phyloP scores from a whole-genome alignment of 805 yeast species.

The Komagataella phaffii region DNA sequence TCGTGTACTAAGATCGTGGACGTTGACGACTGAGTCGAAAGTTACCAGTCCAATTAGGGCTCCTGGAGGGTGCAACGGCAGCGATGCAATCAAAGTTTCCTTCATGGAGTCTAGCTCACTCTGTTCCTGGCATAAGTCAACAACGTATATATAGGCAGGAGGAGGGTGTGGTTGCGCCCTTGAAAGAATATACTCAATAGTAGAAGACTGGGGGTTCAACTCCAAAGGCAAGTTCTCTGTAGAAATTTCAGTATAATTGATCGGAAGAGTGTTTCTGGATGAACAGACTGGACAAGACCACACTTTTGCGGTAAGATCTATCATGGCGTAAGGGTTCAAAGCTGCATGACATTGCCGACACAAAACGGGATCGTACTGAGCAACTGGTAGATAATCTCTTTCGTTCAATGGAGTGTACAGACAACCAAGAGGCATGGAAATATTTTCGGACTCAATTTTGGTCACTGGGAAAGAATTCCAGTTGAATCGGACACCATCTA shows the following conservation, averaged over 20 bases:
- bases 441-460: slow-evolving; percentile 76
- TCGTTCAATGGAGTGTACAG: slow-evolving; percentile 87
- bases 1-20: slow-evolving; percentile 68
- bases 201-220: slow-evolving; percentile 50
- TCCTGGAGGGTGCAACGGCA: slow-evolving; percentile 77
- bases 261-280: slow-evolving; percentile 67
- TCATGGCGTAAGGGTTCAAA: slow-evolving; percentile 74
- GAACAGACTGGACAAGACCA: slow-evolving; percentile 86
- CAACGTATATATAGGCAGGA: slow-evolving; percentile 75
- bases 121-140: slow-evolving; percentile 82
- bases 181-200: slow-evolving; percentile 75
- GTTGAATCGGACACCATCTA: slow-evolving; percentile 57
- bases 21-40: slow-evolving; percentile 80
- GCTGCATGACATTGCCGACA: slow-evolving; percentile 81
- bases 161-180: slow-evolving; percentile 54
- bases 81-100: slow-evolving; percentile 63
- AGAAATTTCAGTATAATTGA: slow-evolving; percentile 65
- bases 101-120: slow-evolving; percentile 78
- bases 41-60: slow-evolving; percentile 82
- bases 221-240: slow-evolving; percentile 75
- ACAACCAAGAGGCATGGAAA: slow-evolving; percentile 90
- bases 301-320: slow-evolving; percentile 59
- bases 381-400: slow-evolving; percentile 62
- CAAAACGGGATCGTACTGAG: slow-evolving; percentile 73
- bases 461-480: slow-evolving; percentile 88